Evolutionary conservation across 352 stramenopile genomes (phyloP).

Genomic region (Pythium chondricola): DNA sequence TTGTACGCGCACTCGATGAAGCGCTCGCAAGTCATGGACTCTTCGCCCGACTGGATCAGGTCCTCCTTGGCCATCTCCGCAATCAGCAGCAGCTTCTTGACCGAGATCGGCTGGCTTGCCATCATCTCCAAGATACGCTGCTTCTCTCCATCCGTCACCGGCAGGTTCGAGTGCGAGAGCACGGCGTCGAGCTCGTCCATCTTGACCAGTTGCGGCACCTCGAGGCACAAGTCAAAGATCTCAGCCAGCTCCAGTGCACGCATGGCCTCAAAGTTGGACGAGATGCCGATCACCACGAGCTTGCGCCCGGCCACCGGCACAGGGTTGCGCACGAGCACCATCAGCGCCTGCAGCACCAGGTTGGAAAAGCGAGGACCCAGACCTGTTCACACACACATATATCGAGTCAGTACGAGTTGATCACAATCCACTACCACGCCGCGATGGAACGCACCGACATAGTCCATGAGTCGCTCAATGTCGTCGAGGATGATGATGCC

Average conservation of each 20-base stretch:
- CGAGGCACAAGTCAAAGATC: slow-evolving; percentile 92
- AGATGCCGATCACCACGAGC: slow-evolving; percentile 95
- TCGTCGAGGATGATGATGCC: slow-evolving; percentile 99
- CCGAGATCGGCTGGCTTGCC: slow-evolving; percentile 91
- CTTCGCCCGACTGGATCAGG: slow-evolving; percentile 51
- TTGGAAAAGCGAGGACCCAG: slow-evolving; percentile 98
- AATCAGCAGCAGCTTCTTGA: slow-evolving; percentile 98
- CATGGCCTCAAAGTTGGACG: slow-evolving; percentile 88
- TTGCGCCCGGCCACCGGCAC: slow-evolving; percentile 91
- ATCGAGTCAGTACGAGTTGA: no score
- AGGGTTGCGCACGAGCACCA: slow-evolving; percentile 98
- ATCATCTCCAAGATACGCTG: slow-evolving; percentile 63
- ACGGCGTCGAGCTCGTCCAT: slow-evolving; percentile 87
- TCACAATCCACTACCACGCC: no score
- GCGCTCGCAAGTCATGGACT: slow-evolving; percentile 61
- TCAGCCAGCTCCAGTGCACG: slow-evolving; percentile 91
- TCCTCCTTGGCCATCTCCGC: slow-evolving; percentile 95
- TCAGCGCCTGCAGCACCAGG: slow-evolving; percentile 96
- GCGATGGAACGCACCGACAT: slow-evolving; percentile 52
- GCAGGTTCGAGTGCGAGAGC: slow-evolving; percentile 75
- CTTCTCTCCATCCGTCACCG: slow-evolving; percentile 59
- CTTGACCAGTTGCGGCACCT: slow-evolving; percentile 89
- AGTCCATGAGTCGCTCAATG: slow-evolving; percentile 99
- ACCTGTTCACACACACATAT: no score
- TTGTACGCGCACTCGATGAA: slow-evolving; percentile 85